Percentiles rank a stretch among this genome's conserved stretches.
Evolutionary conservation across 2,329 filamentous ascomycete species (phyloP).

Genomic region (Colletotrichum sp.): DNA sequence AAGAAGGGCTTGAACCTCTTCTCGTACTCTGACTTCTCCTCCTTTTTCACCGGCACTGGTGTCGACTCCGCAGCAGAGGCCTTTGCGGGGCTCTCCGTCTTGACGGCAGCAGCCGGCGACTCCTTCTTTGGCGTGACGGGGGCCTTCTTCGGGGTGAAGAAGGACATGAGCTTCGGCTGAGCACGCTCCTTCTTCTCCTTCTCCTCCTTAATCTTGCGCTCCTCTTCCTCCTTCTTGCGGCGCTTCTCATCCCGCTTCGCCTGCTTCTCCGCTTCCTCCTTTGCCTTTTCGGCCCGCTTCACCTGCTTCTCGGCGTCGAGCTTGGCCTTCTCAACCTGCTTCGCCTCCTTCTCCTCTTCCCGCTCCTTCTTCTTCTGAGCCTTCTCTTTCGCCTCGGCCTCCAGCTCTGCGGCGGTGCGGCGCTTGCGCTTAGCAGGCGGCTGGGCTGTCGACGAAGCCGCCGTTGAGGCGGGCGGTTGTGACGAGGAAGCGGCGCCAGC

Average conservation of each 20-base stretch:
- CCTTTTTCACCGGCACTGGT: conserved; percentile 23
- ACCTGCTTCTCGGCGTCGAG: conserved; percentile 38
- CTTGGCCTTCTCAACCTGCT: conserved; percentile 37
- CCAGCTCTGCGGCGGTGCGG: conserved; percentile 45
- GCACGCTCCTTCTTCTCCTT: conserved; percentile 56
- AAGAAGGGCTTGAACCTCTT: conserved; percentile 83
- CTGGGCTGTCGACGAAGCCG: conserved; percentile 19
- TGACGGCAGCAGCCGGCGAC: neutral
- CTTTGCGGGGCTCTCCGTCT: conserved; percentile 5
- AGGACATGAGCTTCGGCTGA: conserved; percentile 48
- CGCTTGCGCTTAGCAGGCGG: conserved; percentile 47
- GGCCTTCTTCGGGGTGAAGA: conserved; percentile 52
- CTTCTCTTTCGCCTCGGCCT: conserved; percentile 34
- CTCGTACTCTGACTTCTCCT: conserved; percentile 60
- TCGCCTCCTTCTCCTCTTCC: conserved; percentile 34
- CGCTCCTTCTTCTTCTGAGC: conserved; percentile 28
- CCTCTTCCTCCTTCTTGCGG: conserved; percentile 55
- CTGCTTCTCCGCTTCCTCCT: conserved; percentile 35
- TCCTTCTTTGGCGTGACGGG: conserved; percentile 42
- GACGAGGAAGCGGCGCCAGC: neutral
- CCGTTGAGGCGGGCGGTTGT: conserved; percentile 13
- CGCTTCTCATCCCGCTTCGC: conserved; percentile 48
- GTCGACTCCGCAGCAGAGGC: neutral
- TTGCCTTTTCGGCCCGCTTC: conserved; percentile 32
- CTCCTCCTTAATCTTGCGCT: conserved; percentile 40